phyloP scores from a whole-genome alignment of 2,329 filamentous ascomycete genomes.

The Neofusicoccum umdonicola region DNA sequence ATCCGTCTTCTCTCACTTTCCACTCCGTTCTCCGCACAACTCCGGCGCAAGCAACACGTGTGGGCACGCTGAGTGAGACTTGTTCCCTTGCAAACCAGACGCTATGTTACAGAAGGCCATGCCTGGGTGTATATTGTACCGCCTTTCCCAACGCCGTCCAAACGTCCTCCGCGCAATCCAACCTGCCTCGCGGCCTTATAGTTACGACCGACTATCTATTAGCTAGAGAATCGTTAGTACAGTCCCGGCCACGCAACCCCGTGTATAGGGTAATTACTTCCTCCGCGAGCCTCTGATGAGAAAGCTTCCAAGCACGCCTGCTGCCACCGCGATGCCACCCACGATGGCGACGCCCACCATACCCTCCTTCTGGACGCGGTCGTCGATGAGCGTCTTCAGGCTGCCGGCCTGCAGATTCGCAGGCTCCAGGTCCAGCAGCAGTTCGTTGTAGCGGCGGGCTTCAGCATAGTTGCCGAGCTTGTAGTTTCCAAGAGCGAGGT shows the following conservation, averaged over 20 bases:
- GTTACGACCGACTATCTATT: too few species aligned
- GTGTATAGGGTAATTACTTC: constrained; percentile 38
- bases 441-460: constrained; percentile 89
- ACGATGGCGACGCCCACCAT: constrained; percentile 93
- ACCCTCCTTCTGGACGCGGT: constrained; percentile 93
- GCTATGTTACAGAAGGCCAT: constrained; percentile 4
- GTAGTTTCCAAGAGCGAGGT: constrained; percentile 94
- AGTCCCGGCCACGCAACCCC: background rate
- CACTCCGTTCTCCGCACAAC: background rate
- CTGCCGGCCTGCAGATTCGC: constrained; percentile 87
- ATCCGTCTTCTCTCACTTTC: background rate
- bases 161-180: constrained; percentile 2
- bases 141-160: constrained; percentile 9
- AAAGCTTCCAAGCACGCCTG: constrained; percentile 87
- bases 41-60: background rate
- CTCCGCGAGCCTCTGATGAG: constrained; percentile 73
- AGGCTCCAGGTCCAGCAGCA: constrained; percentile 85
- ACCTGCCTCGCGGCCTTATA: background rate
- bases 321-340: constrained; percentile 86
- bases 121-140: background rate
- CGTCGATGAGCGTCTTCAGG: constrained; percentile 83
- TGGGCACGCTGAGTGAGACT: background rate
- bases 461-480: constrained; percentile 98
- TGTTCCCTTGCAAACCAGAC: background rate
- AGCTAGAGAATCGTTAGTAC: too few species aligned